Percentiles rank a stretch among this genome's conserved stretches.
Conservation (phyloP, 345 rosid genomes). For the Syzygium oleosum region DNA sequence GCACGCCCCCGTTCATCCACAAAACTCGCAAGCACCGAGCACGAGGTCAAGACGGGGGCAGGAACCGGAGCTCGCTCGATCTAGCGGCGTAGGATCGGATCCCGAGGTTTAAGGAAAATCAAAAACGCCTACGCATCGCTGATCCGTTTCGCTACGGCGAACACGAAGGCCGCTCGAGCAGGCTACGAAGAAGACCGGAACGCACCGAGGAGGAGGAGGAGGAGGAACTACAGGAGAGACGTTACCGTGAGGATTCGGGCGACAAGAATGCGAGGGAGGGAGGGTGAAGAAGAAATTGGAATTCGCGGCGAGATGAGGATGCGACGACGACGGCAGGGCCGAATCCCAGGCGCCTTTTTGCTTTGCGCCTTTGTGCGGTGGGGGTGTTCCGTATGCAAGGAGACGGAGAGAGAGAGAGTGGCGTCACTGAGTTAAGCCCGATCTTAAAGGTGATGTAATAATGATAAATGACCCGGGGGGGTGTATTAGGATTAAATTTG, state of each 20-base stretch:
- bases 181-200: background rate
- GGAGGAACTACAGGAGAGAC: background rate
- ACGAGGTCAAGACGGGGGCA: background rate
- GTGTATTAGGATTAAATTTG: too few relatives aligned
- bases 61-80: background rate
- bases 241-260: background rate
- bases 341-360: background rate
- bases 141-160: background rate
- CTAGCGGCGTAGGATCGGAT: background rate
- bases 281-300: background rate
- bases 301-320: background rate
- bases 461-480: background rate
- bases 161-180: background rate
- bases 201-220: background rate
- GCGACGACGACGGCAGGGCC: background rate
- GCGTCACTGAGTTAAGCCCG: background rate
- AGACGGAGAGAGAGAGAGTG: background rate
- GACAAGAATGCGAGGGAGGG: background rate
- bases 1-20: background rate
- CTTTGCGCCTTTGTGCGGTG: background rate
- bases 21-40: background rate
- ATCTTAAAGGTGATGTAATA: background rate
- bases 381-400: background rate
- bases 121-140: background rate
- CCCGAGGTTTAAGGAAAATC: background rate